These are phyloP conservation scores for Geotrichum reessii DNA, from an alignment of 1,139 yeast genomes.

Conservation along the genomic window DNA sequence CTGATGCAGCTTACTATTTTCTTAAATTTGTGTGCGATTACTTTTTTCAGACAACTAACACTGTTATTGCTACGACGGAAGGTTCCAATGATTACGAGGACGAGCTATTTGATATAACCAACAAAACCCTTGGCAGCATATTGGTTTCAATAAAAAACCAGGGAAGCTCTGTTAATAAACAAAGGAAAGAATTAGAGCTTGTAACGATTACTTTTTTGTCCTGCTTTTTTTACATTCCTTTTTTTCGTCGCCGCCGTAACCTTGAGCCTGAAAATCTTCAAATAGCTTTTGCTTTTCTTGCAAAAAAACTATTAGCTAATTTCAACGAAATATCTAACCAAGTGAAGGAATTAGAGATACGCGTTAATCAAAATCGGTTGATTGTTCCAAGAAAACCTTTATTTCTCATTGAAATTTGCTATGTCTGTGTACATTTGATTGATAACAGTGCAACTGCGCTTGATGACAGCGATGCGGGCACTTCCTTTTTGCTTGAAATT, in stretches of 20 bases:
- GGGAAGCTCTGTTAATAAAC: background rate
- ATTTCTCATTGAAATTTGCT: constrained; percentile 7
- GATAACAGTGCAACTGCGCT: background rate
- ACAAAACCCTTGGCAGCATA: background rate
- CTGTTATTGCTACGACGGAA: background rate
- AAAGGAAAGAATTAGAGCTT: background rate
- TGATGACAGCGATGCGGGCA: background rate
- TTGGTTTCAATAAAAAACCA: background rate
- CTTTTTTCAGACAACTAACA: constrained; percentile 3
- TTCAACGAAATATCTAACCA: constrained; percentile 2
- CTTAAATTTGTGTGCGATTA: constrained; percentile 8
- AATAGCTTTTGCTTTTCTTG: background rate
- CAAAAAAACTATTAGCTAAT: constrained; percentile 4
- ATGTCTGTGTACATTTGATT: constrained; percentile 9
- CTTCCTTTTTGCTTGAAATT: constrained; percentile 3
- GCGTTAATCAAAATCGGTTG: background rate
- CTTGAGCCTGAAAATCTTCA: background rate
- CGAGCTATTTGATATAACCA: background rate
- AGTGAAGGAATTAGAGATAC: background rate
- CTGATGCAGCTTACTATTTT: constrained; percentile 5
- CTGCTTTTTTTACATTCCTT: background rate
- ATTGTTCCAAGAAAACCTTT: background rate
- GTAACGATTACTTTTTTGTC: background rate
- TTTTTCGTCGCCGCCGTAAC: background rate
- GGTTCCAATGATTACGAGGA: background rate